Conservation (phyloP, 1,284 basidiomycete species). For the Pascua sp. region DNA sequence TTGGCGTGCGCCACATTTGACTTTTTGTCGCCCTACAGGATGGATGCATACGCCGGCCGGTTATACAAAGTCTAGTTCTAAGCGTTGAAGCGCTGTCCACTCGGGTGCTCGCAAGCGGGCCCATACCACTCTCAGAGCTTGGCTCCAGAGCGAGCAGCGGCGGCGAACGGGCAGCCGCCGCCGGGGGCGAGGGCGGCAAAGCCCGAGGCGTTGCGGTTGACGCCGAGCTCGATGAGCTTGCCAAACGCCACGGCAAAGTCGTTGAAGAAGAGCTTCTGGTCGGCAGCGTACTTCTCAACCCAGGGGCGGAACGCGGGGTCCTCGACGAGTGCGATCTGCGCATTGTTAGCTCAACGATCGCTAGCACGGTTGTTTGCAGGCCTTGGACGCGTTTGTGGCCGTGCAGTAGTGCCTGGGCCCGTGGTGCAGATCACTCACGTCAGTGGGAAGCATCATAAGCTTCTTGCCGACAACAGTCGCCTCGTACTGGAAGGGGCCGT, state of each 20-base stretch:
- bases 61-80: not conserved
- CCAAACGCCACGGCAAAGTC: slow-evolving; percentile 54
- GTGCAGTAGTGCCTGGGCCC: too few species aligned
- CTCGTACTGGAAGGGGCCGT: slow-evolving; percentile 54
- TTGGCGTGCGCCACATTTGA: too few species aligned
- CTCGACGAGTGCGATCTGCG: slow-evolving; percentile 46
- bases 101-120: not conserved
- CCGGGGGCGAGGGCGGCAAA: slow-evolving; percentile 45
- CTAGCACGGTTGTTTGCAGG: slow-evolving; percentile 7
- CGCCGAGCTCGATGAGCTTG: slow-evolving; percentile 52
- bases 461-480: slow-evolving; percentile 51
- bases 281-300: slow-evolving; percentile 54
- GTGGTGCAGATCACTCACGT: slow-evolving; percentile 28
- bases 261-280: slow-evolving; percentile 56
- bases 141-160: slow-evolving; percentile 6
- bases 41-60: not conserved
- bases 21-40: too few species aligned
- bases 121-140: slow-evolving; percentile 3
- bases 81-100: not conserved
- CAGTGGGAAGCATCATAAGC: slow-evolving; percentile 58
- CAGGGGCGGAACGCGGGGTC: slow-evolving; percentile 48
- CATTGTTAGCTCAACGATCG: slow-evolving; percentile 20
- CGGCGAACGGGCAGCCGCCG: slow-evolving; percentile 44
- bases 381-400: not conserved
- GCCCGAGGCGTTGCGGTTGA: slow-evolving; percentile 48